Evolutionary conservation across 495 filamentous ascomycete genomes (phyloP), one percentile per base, ranked within the genome.

Genomic region (Acidiella bohemica): DNA sequence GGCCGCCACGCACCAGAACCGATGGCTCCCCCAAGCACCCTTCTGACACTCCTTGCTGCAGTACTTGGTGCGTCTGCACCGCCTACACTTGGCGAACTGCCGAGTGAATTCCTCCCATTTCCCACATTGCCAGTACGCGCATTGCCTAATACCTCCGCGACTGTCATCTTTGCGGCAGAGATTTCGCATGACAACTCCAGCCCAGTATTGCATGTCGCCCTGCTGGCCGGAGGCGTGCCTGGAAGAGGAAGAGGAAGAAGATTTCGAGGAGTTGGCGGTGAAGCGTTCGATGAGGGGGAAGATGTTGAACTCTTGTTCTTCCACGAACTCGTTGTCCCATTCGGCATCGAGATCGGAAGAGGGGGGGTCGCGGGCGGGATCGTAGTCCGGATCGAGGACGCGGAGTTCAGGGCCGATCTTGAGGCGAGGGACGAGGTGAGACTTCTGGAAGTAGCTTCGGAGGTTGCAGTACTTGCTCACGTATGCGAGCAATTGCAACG

Each of bases 1-100:
- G 18, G 86, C 81, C 36, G 82, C 82, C 30, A 84, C 79, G 60
- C 90, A 97, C 90, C 90, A 97, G 62, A 95, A 88, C 31, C 90
- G 76, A 55, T 97, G 90, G 59, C 83, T 93, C 10, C 90, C 84
- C 90, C 90, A 97, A 7, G 90, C 90, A 49, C 84, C 86, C 67
- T 97, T 96, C 61, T 97, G 90, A 64, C 90, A 97, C 55, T 95
- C 90, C 63, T 97, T 97, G 72, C 85, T 93, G 77, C 90, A 97
- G 65, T 97, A 97, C 59, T 97, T 97, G 47, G 90, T 97, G 46
- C 90, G 78, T 47, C 90, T 78, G 64, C 90, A 97, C 34, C 90
- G 78, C 30, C 90, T 80, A 63, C 90, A 97, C 59, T 97, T 97
- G 50, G 90, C 90, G 59, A 96, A 97, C 56, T 96, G 88, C 30